Conservation (phyloP, 192 early-diverging fungal genomes). For the Coemansia sp. region DNA sequence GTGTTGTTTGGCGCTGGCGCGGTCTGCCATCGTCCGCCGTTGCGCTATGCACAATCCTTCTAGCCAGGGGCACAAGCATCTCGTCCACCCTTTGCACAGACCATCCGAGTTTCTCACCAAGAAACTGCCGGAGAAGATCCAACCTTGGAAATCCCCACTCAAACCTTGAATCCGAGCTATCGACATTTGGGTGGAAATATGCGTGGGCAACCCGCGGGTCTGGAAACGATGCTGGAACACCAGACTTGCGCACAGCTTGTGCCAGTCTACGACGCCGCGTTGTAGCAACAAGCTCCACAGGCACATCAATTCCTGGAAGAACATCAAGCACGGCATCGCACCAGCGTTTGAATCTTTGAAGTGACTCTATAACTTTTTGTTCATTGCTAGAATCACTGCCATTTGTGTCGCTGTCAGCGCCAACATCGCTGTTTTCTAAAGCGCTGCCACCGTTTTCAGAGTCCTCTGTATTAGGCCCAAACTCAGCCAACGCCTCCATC, state of each 20-base stretch:
- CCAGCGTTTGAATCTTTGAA: conserved; percentile 38
- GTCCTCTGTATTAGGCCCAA: conserved; percentile 41
- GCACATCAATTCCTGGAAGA: conserved; percentile 41
- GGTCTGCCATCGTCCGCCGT: background rate
- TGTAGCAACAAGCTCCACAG: conserved; percentile 36
- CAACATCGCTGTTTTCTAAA: background rate
- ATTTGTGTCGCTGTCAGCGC: background rate
- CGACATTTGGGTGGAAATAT: conserved; percentile 77
- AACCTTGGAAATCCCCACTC: conserved; percentile 52
- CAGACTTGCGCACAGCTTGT: conserved; percentile 63
- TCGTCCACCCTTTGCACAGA: conserved; percentile 40
- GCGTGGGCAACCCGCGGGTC: conserved; percentile 73
- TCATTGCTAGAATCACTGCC: conserved; percentile 20
- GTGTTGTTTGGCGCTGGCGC: conserved; percentile 23
- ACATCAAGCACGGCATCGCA: conserved; percentile 48
- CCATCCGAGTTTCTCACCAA: conserved; percentile 53
- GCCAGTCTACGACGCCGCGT: conserved; percentile 48
- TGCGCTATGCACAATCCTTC: conserved; percentile 35
- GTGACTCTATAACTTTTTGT: conserved; percentile 17
- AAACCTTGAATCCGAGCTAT: conserved; percentile 25
- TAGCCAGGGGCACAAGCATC: conserved; percentile 50
- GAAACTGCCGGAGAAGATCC: conserved; percentile 54
- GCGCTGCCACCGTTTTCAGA: conserved; percentile 4
- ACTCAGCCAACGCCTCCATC: conserved; percentile 86
- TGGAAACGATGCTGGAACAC: conserved; percentile 80